Percentiles rank a stretch among this genome's conserved stretches.
Evolutionary conservation across 2,329 filamentous ascomycete species (phyloP).

Genomic region (Trichothecium roseum): DNA sequence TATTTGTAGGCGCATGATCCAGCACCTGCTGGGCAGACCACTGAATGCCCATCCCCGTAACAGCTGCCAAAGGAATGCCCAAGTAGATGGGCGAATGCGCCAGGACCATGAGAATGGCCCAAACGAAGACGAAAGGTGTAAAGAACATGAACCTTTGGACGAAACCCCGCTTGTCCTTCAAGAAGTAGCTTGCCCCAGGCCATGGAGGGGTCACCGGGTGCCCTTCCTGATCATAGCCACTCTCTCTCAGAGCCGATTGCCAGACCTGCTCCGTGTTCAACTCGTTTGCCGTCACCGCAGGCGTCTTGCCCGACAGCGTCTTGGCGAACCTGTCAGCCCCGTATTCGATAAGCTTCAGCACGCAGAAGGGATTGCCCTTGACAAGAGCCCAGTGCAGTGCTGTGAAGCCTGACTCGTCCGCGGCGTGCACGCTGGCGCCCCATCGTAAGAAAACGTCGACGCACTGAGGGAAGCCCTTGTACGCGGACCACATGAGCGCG

Average conservation of each 20-base stretch:
- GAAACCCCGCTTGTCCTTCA: slow-evolving; percentile 69
- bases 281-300: slow-evolving; percentile 73
- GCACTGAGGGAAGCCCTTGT: slow-evolving; percentile 88
- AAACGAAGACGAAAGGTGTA: slow-evolving; percentile 73
- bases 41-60: slow-evolving; percentile 61
- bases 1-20: slow-evolving; percentile 75
- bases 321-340: slow-evolving; percentile 87
- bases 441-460: slow-evolving; percentile 89
- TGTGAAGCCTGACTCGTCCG: slow-evolving; percentile 87
- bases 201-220: slow-evolving; percentile 60
- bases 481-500: slow-evolving; percentile 95
- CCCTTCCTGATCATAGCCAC: slow-evolving; percentile 72
- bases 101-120: slow-evolving; percentile 59
- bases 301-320: slow-evolving; percentile 84
- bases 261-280: slow-evolving; percentile 80
- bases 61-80: slow-evolving; percentile 61
- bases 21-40: slow-evolving; percentile 68
- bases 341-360: slow-evolving; percentile 92
- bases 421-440: slow-evolving; percentile 87
- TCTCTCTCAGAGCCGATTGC: slow-evolving; percentile 73
- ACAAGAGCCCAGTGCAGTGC: slow-evolving; percentile 95
- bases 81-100: slow-evolving; percentile 65
- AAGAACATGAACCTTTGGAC: slow-evolving; percentile 82
- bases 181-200: slow-evolving; percentile 59
- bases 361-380: slow-evolving; percentile 79